A percentile compares a stretch with the other conserved stretches of the same genome.
Evolutionary conservation across 2,329 filamentous ascomycete genomes (phyloP).

Genomic region (Cladophialophora carrionii): DNA sequence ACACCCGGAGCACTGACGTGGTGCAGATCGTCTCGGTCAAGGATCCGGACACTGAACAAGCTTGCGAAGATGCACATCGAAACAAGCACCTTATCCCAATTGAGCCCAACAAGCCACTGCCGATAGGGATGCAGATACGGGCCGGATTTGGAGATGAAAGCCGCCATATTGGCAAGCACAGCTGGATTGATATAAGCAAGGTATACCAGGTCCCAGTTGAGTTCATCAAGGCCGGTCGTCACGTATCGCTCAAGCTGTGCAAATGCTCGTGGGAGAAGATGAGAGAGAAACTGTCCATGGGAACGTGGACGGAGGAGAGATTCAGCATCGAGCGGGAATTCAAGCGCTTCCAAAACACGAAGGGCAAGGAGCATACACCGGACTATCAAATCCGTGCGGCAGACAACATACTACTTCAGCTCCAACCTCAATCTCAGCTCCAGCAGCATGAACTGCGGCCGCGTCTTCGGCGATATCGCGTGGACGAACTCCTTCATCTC

Average conservation of each 20-base stretch:
- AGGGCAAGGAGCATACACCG: neutral
- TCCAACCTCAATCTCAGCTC: neutral
- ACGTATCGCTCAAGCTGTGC: neutral
- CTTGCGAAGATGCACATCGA: neutral
- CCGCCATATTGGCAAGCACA: neutral
- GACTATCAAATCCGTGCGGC: neutral
- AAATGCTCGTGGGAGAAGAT: slow-evolving; percentile 6
- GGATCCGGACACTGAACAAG: neutral
- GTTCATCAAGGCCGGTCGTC: neutral
- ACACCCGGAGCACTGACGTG: neutral
- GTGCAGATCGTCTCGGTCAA: neutral
- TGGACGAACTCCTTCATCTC: neutral
- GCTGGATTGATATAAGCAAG: slow-evolving; percentile 13
- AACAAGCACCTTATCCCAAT: slow-evolving; percentile 10
- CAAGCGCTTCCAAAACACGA: neutral
- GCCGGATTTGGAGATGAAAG: neutral
- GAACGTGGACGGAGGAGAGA: slow-evolving; percentile 3
- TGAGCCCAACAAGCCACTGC: neutral
- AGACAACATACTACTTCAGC: neutral
- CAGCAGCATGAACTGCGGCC: neutral
- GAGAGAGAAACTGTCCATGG: neutral
- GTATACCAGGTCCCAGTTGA: slow-evolving; percentile 4
- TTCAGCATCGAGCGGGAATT: neutral
- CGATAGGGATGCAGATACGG: neutral
- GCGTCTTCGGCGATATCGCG: neutral